These are phyloP conservation scores for Leishmania tropica DNA, from an alignment of 208 protist species.

Conservation along the genomic window DNA sequence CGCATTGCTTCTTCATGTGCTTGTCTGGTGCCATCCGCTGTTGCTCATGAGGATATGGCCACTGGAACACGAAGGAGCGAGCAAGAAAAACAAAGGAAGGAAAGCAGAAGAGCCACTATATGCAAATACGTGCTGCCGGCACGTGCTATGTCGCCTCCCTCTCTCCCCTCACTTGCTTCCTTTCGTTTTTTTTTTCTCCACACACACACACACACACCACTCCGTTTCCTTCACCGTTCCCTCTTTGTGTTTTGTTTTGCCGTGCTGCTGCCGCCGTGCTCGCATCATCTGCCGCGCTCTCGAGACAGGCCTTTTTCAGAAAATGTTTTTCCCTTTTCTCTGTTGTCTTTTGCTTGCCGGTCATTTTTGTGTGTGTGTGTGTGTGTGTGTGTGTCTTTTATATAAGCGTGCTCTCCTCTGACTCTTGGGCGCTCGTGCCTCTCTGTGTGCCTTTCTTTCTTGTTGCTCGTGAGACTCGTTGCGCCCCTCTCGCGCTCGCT, in stretches of 20 bases:
- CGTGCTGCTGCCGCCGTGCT: too few species aligned
- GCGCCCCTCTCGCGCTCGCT: not conserved
- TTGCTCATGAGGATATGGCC: not conserved
- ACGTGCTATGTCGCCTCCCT: not conserved
- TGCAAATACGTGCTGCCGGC: not conserved
- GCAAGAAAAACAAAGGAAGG: not conserved
- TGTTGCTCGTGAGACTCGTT: not conserved
- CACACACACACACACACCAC: too few species aligned
- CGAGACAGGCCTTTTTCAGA: too few species aligned
- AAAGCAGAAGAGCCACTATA: not conserved
- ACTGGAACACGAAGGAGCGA: not conserved
- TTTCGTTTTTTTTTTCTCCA: not conserved
- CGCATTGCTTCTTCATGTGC: constrained; percentile 11
- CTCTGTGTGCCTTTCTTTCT: constrained; percentile 3
- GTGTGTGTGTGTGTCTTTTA: too few species aligned
- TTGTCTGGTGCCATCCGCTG: not conserved
- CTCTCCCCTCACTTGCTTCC: not conserved
- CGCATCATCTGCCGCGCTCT: too few species aligned
- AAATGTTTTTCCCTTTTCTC: not conserved
- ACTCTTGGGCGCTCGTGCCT: not conserved
- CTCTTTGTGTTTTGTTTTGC: not conserved
- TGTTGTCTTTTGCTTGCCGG: not conserved
- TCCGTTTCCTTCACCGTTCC: not conserved
- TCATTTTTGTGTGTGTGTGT: too few species aligned
- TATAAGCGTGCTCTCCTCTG: too few species aligned